Base-by-base conservation (phyloP, 495 filamentous ascomycete genomes). In the Tetracladium setigerum region DNA sequence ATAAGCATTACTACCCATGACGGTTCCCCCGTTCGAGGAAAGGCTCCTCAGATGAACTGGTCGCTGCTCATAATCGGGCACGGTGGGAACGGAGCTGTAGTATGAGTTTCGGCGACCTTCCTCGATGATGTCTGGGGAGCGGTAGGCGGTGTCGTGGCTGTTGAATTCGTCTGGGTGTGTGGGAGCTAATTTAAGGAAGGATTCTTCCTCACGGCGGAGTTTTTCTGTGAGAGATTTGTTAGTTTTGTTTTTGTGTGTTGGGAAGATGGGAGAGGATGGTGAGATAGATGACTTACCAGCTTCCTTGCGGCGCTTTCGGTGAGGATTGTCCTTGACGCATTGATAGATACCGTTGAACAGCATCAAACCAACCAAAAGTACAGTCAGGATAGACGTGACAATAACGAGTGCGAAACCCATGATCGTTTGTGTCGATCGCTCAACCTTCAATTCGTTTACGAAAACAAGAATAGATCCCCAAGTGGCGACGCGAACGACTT, bases 351-450 rank as follows among this genome's bases (percentile, higher is more conserved):
- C 86, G 56, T 98, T 97, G 62, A 89, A 82, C n/a, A 79, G 83
- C 57, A 98, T 92, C 33, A 97, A 70, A 44, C 97, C 89, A 22
- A 87, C 92, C 40, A 98, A 73, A 31, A 84, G 64, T 45, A 74
- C 89, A 1, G 92, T 94, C 45, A 98, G 70, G 6, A 82, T 78
- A 0, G 86, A 87, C 65, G 97, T 92, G 14, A 96, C 72, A 36
- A 79, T 91, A 47, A 98, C 90, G 36, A 98, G 72, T 10, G 90
- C 84, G 24, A 96, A 80, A 34, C 92, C 92, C 10, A 73, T 76
- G 49, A 96, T 77, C 2, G 92, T 97, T 67, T 97, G 89, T 14
- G 92, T 96, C 9, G 89, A 94, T 57, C 95, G 86, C 5, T 83
- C 73, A 51, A 98, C 81, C 31, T 86, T 87, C 38, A 98, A 82